phyloP scores from a whole-genome alignment of 805 yeast genomes.

The Ogataea trehalophila region DNA sequence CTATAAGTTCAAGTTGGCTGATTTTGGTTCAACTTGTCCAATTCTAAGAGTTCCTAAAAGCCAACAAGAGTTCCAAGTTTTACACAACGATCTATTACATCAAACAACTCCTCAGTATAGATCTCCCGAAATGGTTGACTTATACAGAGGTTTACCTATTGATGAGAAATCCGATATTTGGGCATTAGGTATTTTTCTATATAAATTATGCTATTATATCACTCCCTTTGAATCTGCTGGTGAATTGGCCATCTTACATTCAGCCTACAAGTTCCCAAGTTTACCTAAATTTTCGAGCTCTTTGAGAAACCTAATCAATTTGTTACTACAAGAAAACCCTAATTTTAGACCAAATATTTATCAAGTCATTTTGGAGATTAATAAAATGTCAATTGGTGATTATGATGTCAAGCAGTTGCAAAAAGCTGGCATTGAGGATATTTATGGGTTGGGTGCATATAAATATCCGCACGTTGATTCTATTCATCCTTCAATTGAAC shows the following conservation, averaged over 20 bases:
- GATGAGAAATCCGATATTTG: slow-evolving; percentile 93
- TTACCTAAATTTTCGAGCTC: slow-evolving; percentile 66
- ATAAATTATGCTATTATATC: slow-evolving; percentile 84
- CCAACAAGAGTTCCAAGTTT: slow-evolving; percentile 64
- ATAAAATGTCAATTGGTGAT: slow-evolving; percentile 42
- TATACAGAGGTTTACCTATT: slow-evolving; percentile 75
- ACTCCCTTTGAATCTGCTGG: slow-evolving; percentile 93
- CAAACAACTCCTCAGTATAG: slow-evolving; percentile 97
- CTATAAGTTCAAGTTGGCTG: slow-evolving; percentile 77
- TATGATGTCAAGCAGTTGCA: slow-evolving; percentile 30
- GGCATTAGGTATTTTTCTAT: slow-evolving; percentile 92
- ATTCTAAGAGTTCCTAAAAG: slow-evolving; percentile 71
- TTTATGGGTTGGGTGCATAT: slow-evolving; percentile 32
- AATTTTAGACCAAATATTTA: slow-evolving; percentile 78
- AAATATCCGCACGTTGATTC: slow-evolving; percentile 24
- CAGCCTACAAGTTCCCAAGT: slow-evolving; percentile 72
- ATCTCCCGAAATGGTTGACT: slow-evolving; percentile 93
- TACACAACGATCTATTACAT: slow-evolving; percentile 78
- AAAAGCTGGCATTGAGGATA: slow-evolving; percentile 28
- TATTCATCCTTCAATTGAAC: slow-evolving; percentile 23
- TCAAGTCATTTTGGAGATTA: slow-evolving; percentile 65
- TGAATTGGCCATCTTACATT: slow-evolving; percentile 81
- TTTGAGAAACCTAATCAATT: slow-evolving; percentile 67
- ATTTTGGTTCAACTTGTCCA: slow-evolving; percentile 85
- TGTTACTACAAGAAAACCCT: slow-evolving; percentile 82